Evolutionary conservation across 352 stramenopile species (phyloP).

Genomic region (Pythium apleroticum): DNA sequence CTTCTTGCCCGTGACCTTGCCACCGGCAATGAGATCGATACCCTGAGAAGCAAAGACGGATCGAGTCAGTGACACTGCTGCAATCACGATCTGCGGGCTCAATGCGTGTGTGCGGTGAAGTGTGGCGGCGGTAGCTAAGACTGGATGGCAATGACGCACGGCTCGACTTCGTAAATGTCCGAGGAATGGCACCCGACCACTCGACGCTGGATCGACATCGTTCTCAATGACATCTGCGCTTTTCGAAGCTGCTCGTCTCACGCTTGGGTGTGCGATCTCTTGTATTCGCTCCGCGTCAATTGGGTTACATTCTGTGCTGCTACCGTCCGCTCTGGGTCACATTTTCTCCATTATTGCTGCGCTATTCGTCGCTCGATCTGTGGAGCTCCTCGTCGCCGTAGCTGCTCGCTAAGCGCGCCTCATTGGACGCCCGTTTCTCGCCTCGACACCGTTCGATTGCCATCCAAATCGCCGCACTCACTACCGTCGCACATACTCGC

Average conservation of each 20-base stretch:
- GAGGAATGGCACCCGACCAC: too few species aligned
- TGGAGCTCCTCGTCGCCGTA: constrained; percentile 1
- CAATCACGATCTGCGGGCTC: not conserved
- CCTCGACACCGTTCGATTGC: not conserved
- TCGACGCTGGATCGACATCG: not conserved
- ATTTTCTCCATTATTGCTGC: not conserved
- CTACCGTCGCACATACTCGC: not conserved
- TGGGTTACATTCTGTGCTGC: not conserved
- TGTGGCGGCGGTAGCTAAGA: not conserved
- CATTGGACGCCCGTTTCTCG: not conserved
- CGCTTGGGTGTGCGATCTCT: not conserved
- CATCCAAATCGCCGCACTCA: not conserved
- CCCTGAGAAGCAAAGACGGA: constrained; percentile 57
- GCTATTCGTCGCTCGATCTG: constrained; percentile 1
- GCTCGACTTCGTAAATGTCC: not conserved
- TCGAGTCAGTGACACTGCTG: not conserved
- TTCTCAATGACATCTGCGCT: too few species aligned
- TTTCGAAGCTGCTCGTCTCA: not conserved
- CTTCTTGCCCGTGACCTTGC: constrained; percentile 98
- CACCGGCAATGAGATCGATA: constrained; percentile 99
- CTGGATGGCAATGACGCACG: not conserved
- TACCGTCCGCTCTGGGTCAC: not conserved
- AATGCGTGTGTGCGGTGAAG: not conserved
- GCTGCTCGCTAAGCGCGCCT: not conserved
- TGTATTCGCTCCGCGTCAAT: not conserved